Percentiles rank a stretch among this genome's conserved stretches.
Evolutionary conservation across 2,329 filamentous ascomycete species (phyloP).

Genomic region (Pseudogymnoascus sp.): DNA sequence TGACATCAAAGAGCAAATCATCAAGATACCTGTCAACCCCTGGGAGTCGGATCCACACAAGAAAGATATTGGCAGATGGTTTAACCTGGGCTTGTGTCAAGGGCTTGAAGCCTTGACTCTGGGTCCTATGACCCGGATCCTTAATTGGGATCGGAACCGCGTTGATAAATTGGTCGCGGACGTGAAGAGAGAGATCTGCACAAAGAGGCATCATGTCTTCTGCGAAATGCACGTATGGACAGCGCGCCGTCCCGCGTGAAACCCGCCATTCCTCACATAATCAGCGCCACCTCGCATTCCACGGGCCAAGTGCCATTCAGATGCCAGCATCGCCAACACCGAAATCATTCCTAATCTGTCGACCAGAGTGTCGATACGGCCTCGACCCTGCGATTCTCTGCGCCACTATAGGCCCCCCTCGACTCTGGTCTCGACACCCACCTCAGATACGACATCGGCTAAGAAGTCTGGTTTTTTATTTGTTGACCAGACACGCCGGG

Average conservation of each 20-base stretch:
- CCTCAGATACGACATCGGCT: not conserved
- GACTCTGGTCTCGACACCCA: not conserved
- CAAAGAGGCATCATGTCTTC: conserved; percentile 60
- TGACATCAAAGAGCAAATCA: conserved; percentile 63
- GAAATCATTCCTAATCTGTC: not conserved
- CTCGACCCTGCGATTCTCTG: not conserved
- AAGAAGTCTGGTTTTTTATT: not conserved
- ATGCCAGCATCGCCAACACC: not conserved
- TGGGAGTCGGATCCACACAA: conserved; percentile 59
- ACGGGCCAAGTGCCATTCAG: not conserved
- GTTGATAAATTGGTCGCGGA: conserved; percentile 54
- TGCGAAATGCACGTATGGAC: conserved; percentile 52
- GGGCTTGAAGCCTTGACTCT: conserved; percentile 66
- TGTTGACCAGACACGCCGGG: not conserved
- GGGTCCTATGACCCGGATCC: conserved; percentile 61
- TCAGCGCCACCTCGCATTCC: not conserved
- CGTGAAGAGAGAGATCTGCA: conserved; percentile 61
- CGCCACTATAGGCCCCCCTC: not conserved
- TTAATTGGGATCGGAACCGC: conserved; percentile 50
- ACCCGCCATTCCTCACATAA: not conserved
- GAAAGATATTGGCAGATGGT: conserved; percentile 69
- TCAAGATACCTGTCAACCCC: conserved; percentile 63
- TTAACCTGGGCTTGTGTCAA: conserved; percentile 68
- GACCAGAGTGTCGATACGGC: not conserved
- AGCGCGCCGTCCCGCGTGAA: conserved; percentile 21